Base-by-base conservation (phyloP, 805 yeast genomes). In the Citeromyces matritensis region DNA sequence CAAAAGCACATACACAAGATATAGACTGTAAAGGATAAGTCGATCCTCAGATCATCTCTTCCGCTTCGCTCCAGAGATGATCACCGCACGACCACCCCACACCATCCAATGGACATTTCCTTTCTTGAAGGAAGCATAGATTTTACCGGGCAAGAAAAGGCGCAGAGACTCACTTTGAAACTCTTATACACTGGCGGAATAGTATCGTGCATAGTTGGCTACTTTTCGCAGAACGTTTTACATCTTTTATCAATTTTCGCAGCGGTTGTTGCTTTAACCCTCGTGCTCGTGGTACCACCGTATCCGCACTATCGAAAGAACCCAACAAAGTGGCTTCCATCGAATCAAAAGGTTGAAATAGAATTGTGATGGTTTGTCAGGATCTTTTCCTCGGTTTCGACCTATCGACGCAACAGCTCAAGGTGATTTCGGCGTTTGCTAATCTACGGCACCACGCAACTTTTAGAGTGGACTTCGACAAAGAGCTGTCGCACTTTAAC, bases 391-490 rank as follows among this genome's bases (percentile, higher is more conserved):
- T 81, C 37, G 95, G 95, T 1, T 71, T 84, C 43, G 96, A 86
- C 49, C 60, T 86, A 17, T 82, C 94, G 2, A 85, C 95, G 10
- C 96, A 85, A 48, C 95, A 84, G 46, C 56, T 86, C 42, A 85
- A 85, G 50, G 67, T 81, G 29, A 65, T 84, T 27, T 75, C 77
- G 15, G 69, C 81, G 23, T 58, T 72, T 47, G 63, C 57, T 8
- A 42, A 57, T 7, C 56, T 84, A 34, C 53, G 62, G 24, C 72
- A 73, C 17, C 58, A 69, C 21, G 53, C 63, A 26, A 65, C 79
- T 6, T 79, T 65, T 41, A 47, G 70, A 23, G 77, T 85, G 9
- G 85, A 76, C 38, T 84, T 85, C 42, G 94, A 82, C 40, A 49
- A 53, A 12, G 80, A 70, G 30, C 63, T 72, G 24, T 64, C 72